phyloP scores from a whole-genome alignment of 73 alveolate genomes.

The Symbiodinium natans region DNA sequence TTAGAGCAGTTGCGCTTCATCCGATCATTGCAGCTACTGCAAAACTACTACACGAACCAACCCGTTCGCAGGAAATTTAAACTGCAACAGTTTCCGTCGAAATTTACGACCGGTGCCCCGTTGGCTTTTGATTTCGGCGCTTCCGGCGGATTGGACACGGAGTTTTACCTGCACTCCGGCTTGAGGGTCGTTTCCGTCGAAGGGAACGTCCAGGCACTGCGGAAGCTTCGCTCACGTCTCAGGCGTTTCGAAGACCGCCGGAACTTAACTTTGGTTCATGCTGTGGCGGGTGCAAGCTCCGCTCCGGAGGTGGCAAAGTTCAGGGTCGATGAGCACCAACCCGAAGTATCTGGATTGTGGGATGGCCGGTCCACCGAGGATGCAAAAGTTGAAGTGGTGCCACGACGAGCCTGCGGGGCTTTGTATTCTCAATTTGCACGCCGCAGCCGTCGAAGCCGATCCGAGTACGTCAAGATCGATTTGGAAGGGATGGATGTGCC shows the following conservation, averaged over 20 bases:
- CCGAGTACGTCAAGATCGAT: neutral
- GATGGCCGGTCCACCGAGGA: neutral
- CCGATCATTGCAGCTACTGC: neutral
- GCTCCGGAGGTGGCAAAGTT: neutral
- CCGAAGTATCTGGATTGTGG: neutral
- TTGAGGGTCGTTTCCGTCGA: neutral
- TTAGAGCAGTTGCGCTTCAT: neutral
- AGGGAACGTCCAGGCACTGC: neutral
- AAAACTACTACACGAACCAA: neutral
- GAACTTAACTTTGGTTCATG: neutral
- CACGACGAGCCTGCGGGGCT: conserved; percentile 3
- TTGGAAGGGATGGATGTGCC: neutral
- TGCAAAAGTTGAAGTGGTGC: neutral
- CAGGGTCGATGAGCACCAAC: neutral
- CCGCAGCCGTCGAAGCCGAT: neutral
- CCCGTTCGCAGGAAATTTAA: neutral
- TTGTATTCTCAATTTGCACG: neutral
- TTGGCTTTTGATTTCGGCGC: neutral
- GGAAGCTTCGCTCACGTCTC: neutral
- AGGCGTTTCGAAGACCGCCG: neutral
- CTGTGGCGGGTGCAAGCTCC: neutral
- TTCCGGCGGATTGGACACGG: conserved; percentile 12
- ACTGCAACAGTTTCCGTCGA: too few relatives aligned
- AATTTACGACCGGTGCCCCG: neutral
- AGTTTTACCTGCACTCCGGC: neutral